These are phyloP conservation scores for Alternaria atra DNA, from an alignment of 2,329 filamentous ascomycete genomes.

Conservation along the genomic window DNA sequence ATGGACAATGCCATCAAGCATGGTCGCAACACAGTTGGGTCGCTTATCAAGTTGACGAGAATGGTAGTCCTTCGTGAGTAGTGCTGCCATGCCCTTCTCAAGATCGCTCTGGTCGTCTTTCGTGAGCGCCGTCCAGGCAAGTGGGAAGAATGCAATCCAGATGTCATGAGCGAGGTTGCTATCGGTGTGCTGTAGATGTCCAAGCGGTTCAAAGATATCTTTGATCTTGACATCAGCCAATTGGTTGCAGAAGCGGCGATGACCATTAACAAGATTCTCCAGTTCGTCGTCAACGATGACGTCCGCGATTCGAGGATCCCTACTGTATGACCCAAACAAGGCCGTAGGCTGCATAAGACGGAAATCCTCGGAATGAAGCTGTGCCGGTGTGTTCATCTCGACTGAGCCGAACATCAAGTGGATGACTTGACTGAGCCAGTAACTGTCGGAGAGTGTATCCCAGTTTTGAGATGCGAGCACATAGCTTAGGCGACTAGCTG, in stretches of 20 bases:
- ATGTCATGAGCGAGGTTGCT: slow-evolving; percentile 82
- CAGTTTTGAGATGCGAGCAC: slow-evolving; percentile 93
- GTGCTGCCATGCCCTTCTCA: slow-evolving; percentile 86
- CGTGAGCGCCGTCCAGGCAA: slow-evolving; percentile 89
- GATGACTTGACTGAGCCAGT: slow-evolving; percentile 95
- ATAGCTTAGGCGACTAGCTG: slow-evolving; percentile 87
- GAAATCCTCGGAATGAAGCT: slow-evolving; percentile 86
- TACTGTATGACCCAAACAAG: slow-evolving; percentile 76
- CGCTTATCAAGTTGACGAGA: slow-evolving; percentile 92
- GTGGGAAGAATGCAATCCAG: slow-evolving; percentile 89
- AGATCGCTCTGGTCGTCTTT: slow-evolving; percentile 90
- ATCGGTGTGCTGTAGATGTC: slow-evolving; percentile 91
- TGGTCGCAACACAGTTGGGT: slow-evolving; percentile 92
- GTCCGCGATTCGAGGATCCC: slow-evolving; percentile 69
- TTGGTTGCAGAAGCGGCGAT: slow-evolving; percentile 84
- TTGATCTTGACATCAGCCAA: slow-evolving; percentile 85
- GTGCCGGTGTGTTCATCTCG: slow-evolving; percentile 81
- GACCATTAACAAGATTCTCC: slow-evolving; percentile 78
- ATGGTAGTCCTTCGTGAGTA: slow-evolving; percentile 96
- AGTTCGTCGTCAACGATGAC: slow-evolving; percentile 83
- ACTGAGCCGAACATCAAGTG: slow-evolving; percentile 91
- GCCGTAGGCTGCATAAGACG: slow-evolving; percentile 76
- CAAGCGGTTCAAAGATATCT: slow-evolving; percentile 88
- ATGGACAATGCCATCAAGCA: slow-evolving; percentile 86
- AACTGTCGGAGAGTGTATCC: slow-evolving; percentile 93